Percentiles rank a stretch among this genome's conserved stretches.
phyloP scores from a whole-genome alignment of 192 early-diverging fungal species.

The Physocladia obscura region DNA sequence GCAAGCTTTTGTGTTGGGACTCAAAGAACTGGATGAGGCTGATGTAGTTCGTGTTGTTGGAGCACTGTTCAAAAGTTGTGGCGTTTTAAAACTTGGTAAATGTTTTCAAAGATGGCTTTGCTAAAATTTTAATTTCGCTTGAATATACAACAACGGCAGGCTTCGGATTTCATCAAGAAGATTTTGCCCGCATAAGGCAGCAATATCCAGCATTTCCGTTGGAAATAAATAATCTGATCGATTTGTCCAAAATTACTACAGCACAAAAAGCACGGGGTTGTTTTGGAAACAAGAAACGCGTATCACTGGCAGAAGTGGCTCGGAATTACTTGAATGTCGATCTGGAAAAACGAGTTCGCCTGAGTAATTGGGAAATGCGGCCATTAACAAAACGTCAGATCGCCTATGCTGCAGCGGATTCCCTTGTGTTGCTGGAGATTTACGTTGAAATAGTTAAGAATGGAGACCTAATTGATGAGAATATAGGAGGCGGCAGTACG shows the following conservation, averaged over 20 bases:
- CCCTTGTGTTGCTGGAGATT: slow-evolving; percentile 7
- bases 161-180: slow-evolving; percentile 17
- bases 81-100: slow-evolving; percentile 9
- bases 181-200: not conserved
- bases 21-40: not conserved
- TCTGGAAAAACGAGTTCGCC: slow-evolving; percentile 16
- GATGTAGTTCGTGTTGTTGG: not conserved
- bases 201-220: slow-evolving; percentile 1
- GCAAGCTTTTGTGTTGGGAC: slow-evolving; percentile 12
- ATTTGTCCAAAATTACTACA: slow-evolving; percentile 3
- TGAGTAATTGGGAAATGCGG: slow-evolving; percentile 20
- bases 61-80: not conserved
- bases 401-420: slow-evolving; percentile 13
- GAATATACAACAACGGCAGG: not conserved
- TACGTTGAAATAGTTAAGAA: not conserved
- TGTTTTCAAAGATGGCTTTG: not conserved
- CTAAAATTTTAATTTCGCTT: not conserved
- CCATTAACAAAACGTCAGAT: slow-evolving; percentile 7
- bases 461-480: no score
- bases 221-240: not conserved
- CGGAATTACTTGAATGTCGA: not conserved
- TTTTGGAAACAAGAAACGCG: slow-evolving; percentile 4
- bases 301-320: slow-evolving; percentile 6
- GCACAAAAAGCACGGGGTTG: not conserved
- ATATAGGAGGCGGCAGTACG: not conserved